Conservation (phyloP, 2,329 filamentous ascomycete species). For the Tolypocladium sp. region DNA sequence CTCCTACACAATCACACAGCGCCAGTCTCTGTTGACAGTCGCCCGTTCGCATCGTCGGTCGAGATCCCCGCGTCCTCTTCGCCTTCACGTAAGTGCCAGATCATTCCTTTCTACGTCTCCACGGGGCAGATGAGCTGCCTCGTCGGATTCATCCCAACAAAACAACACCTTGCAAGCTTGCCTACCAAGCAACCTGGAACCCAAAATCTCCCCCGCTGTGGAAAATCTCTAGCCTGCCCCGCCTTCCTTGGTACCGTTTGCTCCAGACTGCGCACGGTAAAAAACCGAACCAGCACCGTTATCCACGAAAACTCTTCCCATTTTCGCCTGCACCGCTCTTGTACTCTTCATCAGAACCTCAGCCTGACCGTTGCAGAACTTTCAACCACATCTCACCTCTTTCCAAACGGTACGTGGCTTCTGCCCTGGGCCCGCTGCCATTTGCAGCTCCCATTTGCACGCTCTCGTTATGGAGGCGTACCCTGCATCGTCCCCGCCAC, state of each 20-base stretch:
- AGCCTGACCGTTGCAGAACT: constrained; percentile 5
- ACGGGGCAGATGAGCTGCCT: background rate
- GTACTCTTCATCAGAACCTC: constrained; percentile 6
- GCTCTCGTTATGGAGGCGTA: background rate
- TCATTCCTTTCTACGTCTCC: background rate
- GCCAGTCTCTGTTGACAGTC: background rate
- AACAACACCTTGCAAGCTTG: background rate
- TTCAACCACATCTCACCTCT: constrained; percentile 9
- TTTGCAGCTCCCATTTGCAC: background rate
- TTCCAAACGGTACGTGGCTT: constrained; percentile 3
- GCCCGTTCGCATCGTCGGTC: background rate
- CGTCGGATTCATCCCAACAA: background rate
- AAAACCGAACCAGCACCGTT: constrained; percentile 8
- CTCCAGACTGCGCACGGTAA: background rate
- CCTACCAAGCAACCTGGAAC: background rate
- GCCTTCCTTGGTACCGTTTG: background rate
- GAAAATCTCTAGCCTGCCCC: constrained; percentile 2
- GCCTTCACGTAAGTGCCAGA: background rate
- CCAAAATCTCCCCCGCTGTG: background rate
- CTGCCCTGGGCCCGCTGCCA: background rate
- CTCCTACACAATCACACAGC: background rate
- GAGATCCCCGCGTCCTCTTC: background rate
- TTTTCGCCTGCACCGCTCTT: constrained; percentile 8
- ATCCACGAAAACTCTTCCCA: constrained; percentile 16
- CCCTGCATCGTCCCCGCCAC: background rate